Evolutionary conservation across 768 basidiomycete species (phyloP).

Genomic region (Mycena rosella): DNA sequence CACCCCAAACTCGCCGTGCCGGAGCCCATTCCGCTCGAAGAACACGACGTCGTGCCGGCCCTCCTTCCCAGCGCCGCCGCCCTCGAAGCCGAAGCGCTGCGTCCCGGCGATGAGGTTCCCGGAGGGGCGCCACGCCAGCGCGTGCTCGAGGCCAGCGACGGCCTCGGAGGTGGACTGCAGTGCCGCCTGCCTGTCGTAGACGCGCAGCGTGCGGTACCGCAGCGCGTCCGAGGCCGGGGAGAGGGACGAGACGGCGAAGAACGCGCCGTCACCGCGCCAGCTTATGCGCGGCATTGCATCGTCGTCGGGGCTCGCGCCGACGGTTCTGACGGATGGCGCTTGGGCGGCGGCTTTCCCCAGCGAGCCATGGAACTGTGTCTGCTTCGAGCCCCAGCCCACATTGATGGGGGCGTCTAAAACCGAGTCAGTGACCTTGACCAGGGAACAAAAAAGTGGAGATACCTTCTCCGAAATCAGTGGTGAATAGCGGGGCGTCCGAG

Average conservation of each 20-base stretch:
- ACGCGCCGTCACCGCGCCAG: conserved; percentile 95
- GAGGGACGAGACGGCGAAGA: conserved; percentile 86
- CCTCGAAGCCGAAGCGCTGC: conserved; percentile 85
- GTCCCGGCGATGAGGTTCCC: conserved; percentile 88
- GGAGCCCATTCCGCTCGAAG: conserved; percentile 94
- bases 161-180: conserved; percentile 90
- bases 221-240: conserved; percentile 56
- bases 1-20: conserved; percentile 90
- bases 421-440: conserved; percentile 26
- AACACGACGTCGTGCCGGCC: conserved; percentile 90
- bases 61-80: conserved; percentile 73
- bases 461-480: conserved; percentile 90
- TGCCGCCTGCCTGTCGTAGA: conserved; percentile 79
- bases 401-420: conserved; percentile 87
- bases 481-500: conserved; percentile 80
- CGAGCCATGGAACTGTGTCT: conserved; percentile 98
- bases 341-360: conserved; percentile 88
- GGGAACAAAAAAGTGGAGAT: background rate
- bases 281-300: conserved; percentile 79
- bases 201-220: conserved; percentile 71
- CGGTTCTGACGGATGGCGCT: conserved; percentile 53
- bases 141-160: conserved; percentile 85
- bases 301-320: conserved; percentile 77
- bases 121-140: conserved; percentile 87
- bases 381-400: conserved; percentile 97